Base-by-base conservation (phyloP, 495 filamentous ascomycete species). In the Lasiosphaeriaceae sp. region DNA sequence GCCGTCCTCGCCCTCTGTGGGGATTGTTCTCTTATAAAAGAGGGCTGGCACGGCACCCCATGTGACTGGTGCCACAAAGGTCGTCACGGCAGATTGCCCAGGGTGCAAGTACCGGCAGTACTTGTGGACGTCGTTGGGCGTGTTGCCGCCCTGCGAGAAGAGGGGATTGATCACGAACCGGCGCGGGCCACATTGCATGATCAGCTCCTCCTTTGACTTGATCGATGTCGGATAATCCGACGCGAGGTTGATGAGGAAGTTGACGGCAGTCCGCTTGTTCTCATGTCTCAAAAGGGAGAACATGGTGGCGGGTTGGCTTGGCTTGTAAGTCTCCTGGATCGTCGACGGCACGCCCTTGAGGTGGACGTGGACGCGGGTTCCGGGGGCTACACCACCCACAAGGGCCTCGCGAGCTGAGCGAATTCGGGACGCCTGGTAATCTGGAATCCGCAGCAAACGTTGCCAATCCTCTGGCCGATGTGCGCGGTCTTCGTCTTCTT, bases 41-140 rank as follows among this genome's bases (percentile, higher is more conserved):
- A 97, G 83, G 0, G 86, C 80, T 0, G 94, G 94, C 9, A 96
- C 90, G 20, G 86, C 82, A 26, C 94, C 95, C 93, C 93, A 98
- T 19, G 86, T 94, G 16, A 97, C 73, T 2, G 95, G 94, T 1
- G 86, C 93, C 58, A 92, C 86, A 72, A 96, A 96, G 9, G 88
- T 87, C 7, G 93, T 95, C 44, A 97, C 83, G n/a, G 89, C 90
- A 12, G 90, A 93, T 66, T 89, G 85, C 4, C 93, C 92, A 0
- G 94, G 92, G 66, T 96, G 90, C 4, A 97, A 79, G 77, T 84
- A 97, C 9, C 95, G 90, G 71, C 93, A 89, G 76, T 88, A 97
- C 70, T 97, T 97, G 77, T 97, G 90, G 12, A 98, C 90, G 66
- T 97, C 85, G 74, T 98, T 98, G 50, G 88, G 88, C 0, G 92